Base-by-base conservation (phyloP, 164 flowering plant species). In the Aristolochia californica region DNA sequence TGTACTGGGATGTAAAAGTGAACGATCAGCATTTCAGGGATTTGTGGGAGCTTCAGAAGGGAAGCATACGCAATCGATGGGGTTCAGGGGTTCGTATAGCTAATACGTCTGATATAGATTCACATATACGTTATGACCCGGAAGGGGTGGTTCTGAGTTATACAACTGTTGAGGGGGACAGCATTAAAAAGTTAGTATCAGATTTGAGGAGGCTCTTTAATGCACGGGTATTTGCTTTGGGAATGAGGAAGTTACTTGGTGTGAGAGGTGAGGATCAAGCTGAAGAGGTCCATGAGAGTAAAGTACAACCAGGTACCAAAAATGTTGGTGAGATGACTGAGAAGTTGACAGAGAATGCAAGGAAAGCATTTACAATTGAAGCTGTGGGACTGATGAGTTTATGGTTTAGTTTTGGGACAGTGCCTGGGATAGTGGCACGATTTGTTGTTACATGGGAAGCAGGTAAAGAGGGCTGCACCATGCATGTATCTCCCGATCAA, bases 381-480 rank as follows among this genome's bases (percentile, higher is more conserved):
- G 97, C 97, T 27, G 97, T 90, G 68, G 99, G 99, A 53, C 75
- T 90, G 45, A 79, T 76, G 86, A 94, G 99, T 64, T 72, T 94
- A 73, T 88, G 99, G 99, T 94, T 94, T 74, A 83, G 97, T 72
- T 90, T 87, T 81, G 97, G 93, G 45, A 51, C 62, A 50, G 23
- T 64, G 62, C 81, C 93, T 12, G 97, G 88, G 60, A 79, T 86
- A 58, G 69, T 94, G 17, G 93, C 93, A 63, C 99, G 99, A 48
- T 94, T 94, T 82, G 97, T 94, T 67, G 95, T 94, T 57, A 97
- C 90, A 71, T 94, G 99, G 99, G 97, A 94, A 67, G 80, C 89
- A 48, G 87, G 83, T 56, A 90, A 80, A 82, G 95, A 90, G 61
- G 99, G 99, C 22, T 94, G 99, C 72, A 94, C 95, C 20, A 90